Base-by-base conservation (phyloP, 108 stramenopile genomes). In the Nitzschia sp. region DNA sequence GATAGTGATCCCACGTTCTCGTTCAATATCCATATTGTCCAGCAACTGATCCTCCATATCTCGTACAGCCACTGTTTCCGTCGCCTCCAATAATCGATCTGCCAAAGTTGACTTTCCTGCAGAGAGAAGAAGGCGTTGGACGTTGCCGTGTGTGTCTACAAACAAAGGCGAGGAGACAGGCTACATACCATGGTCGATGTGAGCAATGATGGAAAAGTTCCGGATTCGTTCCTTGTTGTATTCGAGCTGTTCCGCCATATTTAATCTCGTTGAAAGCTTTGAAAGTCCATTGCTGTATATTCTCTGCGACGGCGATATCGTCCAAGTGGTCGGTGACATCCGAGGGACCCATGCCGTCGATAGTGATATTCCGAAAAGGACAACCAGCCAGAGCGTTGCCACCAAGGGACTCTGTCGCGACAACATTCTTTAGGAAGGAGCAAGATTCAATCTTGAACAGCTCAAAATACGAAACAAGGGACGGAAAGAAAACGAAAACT, bases 1-100 rank as follows among this genome's bases (percentile, higher is more conserved):
- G 75, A 99, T 98, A 8, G 99, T 99, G 70, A 99, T 99, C 5
- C 99, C 99, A 23, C 99, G 82, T 72, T 99, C 98, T 31, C 97
- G 82, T 75, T 99, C 99, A 26, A 99, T 71, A 70, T 98, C 97
- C 90, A 99, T 94, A 76, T 83, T 95, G 83, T 99, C 99, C 28
- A 99, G 80, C 17, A 98, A 66, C 71, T 99, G 99, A 19, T 72
- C 78, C 61, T 87, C 70, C 98, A 97, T 97, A 75, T 97, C 98
- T 24, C 97, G 78, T 42, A 62, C n/a, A 0, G 94, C 78, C 6
- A 97, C 96, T 11, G 96, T 94, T 63, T 87, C 57, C 0, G 94
- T 95, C n/a, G 83, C 69, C 82, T 97, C 94, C 42, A 97, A 71
- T 29, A 97, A 72, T 45, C 98, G 83, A 84, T 99, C 99, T 21